Percentiles rank a stretch among this genome's conserved stretches.
phyloP scores from a whole-genome alignment of 2,329 filamentous ascomycete species.

The Onygena corvina region DNA sequence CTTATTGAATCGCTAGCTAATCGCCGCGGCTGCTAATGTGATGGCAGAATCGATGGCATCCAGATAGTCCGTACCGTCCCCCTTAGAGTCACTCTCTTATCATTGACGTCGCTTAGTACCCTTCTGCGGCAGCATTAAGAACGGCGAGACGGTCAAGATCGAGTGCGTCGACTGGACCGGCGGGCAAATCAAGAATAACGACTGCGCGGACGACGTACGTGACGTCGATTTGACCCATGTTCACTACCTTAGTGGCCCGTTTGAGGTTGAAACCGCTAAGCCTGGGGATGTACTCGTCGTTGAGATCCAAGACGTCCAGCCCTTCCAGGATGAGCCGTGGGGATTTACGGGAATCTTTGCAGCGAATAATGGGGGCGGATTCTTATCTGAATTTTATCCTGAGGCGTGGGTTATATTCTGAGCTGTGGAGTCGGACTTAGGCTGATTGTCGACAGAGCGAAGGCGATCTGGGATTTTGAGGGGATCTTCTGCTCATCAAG shows the following conservation, averaged over 20 bases:
- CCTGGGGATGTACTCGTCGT: constrained; percentile 76
- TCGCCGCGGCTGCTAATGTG: constrained; percentile 8
- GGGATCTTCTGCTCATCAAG: constrained; percentile 71
- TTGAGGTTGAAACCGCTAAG: constrained; percentile 71
- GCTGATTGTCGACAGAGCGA: constrained; percentile 35
- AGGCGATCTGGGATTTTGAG: constrained; percentile 67
- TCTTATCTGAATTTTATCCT: constrained; percentile 77
- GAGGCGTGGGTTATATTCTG: constrained; percentile 47
- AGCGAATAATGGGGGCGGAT: constrained; percentile 72
- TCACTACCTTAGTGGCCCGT: constrained; percentile 82
- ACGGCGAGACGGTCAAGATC: constrained; percentile 82
- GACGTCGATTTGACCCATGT: constrained; percentile 73
- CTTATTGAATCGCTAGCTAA: constrained; percentile 13
- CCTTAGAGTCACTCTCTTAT: background rate
- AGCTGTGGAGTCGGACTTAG: background rate
- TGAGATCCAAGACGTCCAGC: constrained; percentile 88
- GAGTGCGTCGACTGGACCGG: constrained; percentile 73
- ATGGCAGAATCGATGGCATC: constrained; percentile 80
- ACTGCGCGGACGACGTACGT: constrained; percentile 75
- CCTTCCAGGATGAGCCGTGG: constrained; percentile 74
- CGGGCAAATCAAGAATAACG: constrained; percentile 79
- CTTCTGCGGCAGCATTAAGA: constrained; percentile 57
- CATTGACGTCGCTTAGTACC: constrained; percentile 49
- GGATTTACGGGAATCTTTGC: constrained; percentile 79
- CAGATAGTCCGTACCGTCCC: constrained; percentile 45